These are phyloP conservation scores for Salix arbutifolia DNA, from an alignment of 345 rosid species.

Conservation along the genomic window DNA sequence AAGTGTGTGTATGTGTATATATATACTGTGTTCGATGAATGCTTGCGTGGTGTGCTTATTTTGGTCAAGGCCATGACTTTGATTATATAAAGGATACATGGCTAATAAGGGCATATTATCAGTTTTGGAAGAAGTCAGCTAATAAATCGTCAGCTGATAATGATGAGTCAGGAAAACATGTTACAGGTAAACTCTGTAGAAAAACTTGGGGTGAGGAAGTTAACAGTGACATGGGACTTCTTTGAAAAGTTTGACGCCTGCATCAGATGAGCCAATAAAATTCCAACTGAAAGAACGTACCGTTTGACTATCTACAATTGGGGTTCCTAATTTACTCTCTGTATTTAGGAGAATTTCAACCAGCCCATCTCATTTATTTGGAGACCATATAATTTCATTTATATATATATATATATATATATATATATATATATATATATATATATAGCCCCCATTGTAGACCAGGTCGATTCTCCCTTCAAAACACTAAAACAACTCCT, in stretches of 20 bases:
- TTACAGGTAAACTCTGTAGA: no score
- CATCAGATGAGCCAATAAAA: not conserved
- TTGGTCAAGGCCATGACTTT: not conserved
- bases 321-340: not conserved
- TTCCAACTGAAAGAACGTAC: not conserved
- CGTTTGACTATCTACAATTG: not conserved
- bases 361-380: not conserved
- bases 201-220: not conserved
- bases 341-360: not conserved
- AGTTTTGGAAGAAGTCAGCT: not conserved
- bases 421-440: no score
- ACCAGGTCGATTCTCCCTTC: not conserved
- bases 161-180: no score
- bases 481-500: no score
- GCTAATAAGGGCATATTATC: not conserved
- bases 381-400: not conserved
- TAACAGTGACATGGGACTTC: not conserved
- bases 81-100: not conserved
- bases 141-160: not conserved
- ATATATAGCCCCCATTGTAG: not conserved
- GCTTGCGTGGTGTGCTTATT: not conserved
- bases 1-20: not conserved
- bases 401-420: no score
- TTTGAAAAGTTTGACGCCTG: not conserved
- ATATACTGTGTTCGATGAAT: not conserved